Conservation (phyloP, 495 filamentous ascomycete species). For the Haplographium delicatum region DNA sequence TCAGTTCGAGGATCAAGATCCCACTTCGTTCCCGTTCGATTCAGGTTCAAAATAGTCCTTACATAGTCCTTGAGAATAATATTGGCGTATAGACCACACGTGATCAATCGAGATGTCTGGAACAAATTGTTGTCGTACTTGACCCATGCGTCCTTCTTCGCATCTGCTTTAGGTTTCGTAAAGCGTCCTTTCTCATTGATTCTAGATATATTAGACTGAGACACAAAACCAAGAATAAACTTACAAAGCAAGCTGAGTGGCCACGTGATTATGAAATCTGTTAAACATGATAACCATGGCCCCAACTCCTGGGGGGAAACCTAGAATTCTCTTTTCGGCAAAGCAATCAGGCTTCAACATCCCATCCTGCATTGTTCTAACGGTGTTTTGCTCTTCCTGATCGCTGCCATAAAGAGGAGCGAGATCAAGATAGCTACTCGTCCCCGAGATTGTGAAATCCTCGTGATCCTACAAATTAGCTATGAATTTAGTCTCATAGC, state of each 20-base stretch:
- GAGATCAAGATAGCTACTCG: conserved; percentile 82
- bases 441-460: conserved; percentile 56
- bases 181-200: conserved; percentile 74
- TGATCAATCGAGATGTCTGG: conserved; percentile 73
- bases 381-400: conserved; percentile 63
- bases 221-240: neutral
- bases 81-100: conserved; percentile 80
- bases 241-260: conserved; percentile 50
- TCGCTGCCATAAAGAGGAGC: conserved; percentile 83
- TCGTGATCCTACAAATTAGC: conserved; percentile 27
- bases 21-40: conserved; percentile 72
- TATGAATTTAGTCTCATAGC: conserved; percentile 6
- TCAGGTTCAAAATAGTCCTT: conserved; percentile 78
- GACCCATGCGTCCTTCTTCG: conserved; percentile 50
- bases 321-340: conserved; percentile 67
- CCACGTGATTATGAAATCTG: conserved; percentile 78
- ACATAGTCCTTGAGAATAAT: conserved; percentile 80
- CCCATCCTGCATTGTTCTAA: conserved; percentile 77
- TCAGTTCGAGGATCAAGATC: conserved; percentile 64
- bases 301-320: conserved; percentile 80
- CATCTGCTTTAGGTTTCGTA: conserved; percentile 48
- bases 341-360: conserved; percentile 82
- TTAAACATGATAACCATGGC: conserved; percentile 70
- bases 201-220: conserved; percentile 45
- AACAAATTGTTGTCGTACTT: conserved; percentile 82